A percentile compares a stretch with the other conserved stretches of the same genome.
Conservation (phyloP, 257 asterid genomes). For the Anisodus tanguticus region DNA sequence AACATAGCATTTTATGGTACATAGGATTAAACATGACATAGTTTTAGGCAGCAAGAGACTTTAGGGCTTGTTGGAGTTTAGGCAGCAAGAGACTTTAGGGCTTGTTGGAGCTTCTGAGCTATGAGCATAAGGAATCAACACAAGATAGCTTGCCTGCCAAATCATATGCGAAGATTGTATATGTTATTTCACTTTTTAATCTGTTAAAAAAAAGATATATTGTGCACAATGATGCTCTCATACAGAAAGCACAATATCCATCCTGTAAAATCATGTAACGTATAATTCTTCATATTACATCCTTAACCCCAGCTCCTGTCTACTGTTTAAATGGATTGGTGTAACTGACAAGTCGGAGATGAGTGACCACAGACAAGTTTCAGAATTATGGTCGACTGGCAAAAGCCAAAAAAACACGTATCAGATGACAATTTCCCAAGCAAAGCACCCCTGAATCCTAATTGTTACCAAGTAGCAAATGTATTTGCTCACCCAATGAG, state of each 20-base stretch:
- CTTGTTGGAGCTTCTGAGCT: slow-evolving; percentile 34
- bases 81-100: not conserved
- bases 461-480: not conserved
- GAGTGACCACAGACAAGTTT: not conserved
- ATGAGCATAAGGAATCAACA: slow-evolving; percentile 20
- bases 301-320: not conserved
- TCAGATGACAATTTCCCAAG: not conserved
- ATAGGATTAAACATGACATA: too few species aligned
- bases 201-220: not conserved
- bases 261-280: not conserved
- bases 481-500: slow-evolving; percentile 8
- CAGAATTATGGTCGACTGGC: not conserved
- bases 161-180: not conserved
- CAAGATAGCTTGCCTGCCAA: not conserved
- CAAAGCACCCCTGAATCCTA: not conserved
- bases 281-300: slow-evolving; percentile 2
- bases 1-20: not conserved
- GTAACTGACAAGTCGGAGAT: not conserved
- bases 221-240: not conserved
- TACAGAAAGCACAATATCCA: not conserved
- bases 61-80: slow-evolving; percentile 36
- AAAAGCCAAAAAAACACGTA: not conserved
- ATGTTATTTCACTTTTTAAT: not conserved
- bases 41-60: too few species aligned
- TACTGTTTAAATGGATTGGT: slow-evolving; percentile 9